phyloP scores from a whole-genome alignment of 768 basidiomycete species.

The Neoboletus magnificus region DNA sequence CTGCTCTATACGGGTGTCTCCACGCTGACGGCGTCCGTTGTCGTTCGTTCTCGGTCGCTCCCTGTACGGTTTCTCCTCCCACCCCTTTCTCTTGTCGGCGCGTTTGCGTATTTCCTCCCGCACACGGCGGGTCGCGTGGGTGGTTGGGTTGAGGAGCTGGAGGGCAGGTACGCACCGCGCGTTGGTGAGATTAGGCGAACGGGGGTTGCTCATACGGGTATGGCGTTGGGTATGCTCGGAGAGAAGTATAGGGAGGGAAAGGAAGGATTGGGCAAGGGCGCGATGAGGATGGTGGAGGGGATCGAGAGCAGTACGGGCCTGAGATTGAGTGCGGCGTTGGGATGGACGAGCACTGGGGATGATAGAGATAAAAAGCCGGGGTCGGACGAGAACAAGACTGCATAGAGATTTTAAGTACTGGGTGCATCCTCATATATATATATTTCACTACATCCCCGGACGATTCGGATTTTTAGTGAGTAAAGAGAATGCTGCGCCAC shows the following conservation, averaged over 20 bases:
- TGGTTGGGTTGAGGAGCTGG: conserved; percentile 62
- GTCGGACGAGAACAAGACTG: conserved; percentile 12
- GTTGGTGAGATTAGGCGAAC: conserved; percentile 67
- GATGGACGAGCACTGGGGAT: conserved; percentile 32
- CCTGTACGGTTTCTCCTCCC: conserved; percentile 72
- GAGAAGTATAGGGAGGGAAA: conserved; percentile 49
- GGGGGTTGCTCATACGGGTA: conserved; percentile 55
- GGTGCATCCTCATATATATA: conserved; percentile 2
- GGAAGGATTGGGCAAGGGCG: conserved; percentile 42
- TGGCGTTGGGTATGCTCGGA: conserved; percentile 56
- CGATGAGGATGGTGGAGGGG: conserved; percentile 46
- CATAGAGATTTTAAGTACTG: conserved; percentile 5
- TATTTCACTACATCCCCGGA: neutral
- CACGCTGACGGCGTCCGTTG: conserved; percentile 82
- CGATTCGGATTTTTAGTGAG: too few species aligned
- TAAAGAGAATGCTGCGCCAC: too few species aligned
- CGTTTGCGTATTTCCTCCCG: conserved; percentile 84
- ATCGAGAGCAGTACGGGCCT: conserved; percentile 72
- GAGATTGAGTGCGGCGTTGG: conserved; percentile 60
- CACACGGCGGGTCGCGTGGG: conserved; percentile 70
- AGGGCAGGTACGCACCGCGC: conserved; percentile 65
- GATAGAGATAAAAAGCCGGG: conserved; percentile 16
- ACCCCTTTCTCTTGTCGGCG: conserved; percentile 63
- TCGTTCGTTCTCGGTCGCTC: conserved; percentile 74
- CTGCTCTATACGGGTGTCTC: conserved; percentile 87